Base-by-base conservation (phyloP, 2,329 filamentous ascomycete species). In the Claviceps africana region DNA sequence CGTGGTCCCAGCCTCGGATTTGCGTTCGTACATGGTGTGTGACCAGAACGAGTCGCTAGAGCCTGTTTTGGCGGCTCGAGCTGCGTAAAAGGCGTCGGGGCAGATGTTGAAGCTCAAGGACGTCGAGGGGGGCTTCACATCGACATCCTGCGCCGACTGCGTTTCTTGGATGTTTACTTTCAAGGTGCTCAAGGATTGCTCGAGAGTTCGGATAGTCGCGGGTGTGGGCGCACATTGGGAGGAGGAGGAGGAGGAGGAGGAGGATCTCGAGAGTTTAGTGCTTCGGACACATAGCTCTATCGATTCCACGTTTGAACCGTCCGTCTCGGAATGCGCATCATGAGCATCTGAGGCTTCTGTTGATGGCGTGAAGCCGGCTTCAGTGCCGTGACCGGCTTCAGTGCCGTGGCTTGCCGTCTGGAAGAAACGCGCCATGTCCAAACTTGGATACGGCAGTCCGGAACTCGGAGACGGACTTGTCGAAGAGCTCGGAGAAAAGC, bases 11-110 rank as follows among this genome's bases (percentile, higher is more conserved):
- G 69, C 62, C 47, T 55, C 56, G 2, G 60, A 56, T 44, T 75
- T 66, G 4, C 76, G 77, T 10, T 79, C 76, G 62, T 91, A 93
- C 52, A 88, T 65, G 1, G 62, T 71, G 63, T 89, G 79, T 1
- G 76, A 80, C 85, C 85, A 93, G 62, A 73, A 86, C 0, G 80
- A 82, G 47, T 66, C 67, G 1, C 66, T 60, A 0, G 71, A 69
- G 10, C 70, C 76, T 5, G 66, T 57, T 0, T 65, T 58, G 1
- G 77, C 74, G 4, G 67, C 61, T 54, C 71, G 74, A 1, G 80
- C 80, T 1, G 68, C 67, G 37, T 63, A 53, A 51, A 67, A 68
- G 33, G 60, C 56, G 1, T 62, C 56, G 19, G 55, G 51, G 17
- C 61, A 60, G 15, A 69, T 64, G 42, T 60, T 62, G 55, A 64